Evolutionary conservation across 495 filamentous ascomycete species (phyloP), one percentile per base, ranked within the genome.

Genomic region (Aspergillus affinis): DNA sequence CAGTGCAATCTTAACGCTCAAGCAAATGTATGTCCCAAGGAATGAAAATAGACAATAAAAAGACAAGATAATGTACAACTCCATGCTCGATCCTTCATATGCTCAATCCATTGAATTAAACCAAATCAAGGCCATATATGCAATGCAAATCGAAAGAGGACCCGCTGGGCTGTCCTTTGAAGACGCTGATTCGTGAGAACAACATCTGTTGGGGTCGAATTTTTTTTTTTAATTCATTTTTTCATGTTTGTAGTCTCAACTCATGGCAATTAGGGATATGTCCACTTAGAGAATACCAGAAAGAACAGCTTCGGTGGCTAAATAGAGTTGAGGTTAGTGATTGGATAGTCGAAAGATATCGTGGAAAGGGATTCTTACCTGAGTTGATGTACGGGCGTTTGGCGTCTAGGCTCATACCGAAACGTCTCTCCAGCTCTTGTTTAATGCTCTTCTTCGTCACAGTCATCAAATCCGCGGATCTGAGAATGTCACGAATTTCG

Each of bases 361-460:
- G 6, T 15, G 55, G 49, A 58, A 46, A 54, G 59, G 63, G 61
- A n/a, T 29, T 17, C 88, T 73, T 87, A 95, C 91, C 91, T 74
- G 89, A 92, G 70, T 92, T 95, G 73, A 98, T 96, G 75, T 97
- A 98, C 41, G 89, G 84, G 74, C 91, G 85, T 80, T 86, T 90
- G 54, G 83, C 73, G 70, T 98, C 93, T 55, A 98, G 76, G 49
- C 81, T 80, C 36, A 95, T 85, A 29, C 88, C 89, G 71, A 97
- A 99, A 63, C 92, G 83, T 66, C 83, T 81, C 78, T 99, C 95
- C 58, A 99, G 76, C 75, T 99, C 95, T 59, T 82, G 74, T 82
- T 97, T 97, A 76, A 99, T 89, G 59, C 89, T 90, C 86, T 98
- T 99, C 88, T 99, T 99, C 61, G 95, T 98, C 29, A 98, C 90